Conservation (phyloP, 768 basidiomycete species). For the Suillus brevipes region DNA sequence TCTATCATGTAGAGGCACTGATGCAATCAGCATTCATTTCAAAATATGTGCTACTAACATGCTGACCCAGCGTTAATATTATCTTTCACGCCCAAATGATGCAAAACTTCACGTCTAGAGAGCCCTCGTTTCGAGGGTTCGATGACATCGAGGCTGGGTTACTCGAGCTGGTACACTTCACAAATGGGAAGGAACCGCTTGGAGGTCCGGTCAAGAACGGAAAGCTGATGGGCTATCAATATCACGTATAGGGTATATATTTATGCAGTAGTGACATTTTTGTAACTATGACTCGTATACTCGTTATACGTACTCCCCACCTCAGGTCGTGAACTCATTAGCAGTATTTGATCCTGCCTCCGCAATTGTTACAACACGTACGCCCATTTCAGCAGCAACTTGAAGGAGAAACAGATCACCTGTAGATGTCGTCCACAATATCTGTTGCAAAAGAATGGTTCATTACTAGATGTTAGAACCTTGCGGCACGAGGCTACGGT, state of each 20-base stretch:
- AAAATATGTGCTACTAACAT: background rate
- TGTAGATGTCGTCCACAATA: background rate
- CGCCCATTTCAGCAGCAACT: background rate
- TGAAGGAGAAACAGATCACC: background rate
- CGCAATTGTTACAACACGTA: background rate
- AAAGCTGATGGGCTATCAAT: slow-evolving; percentile 49
- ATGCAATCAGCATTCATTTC: background rate
- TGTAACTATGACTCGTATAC: background rate
- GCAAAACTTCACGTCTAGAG: slow-evolving; percentile 39
- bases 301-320: background rate
- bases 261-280: background rate
- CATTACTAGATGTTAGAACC: background rate
- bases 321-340: background rate
- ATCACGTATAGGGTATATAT: background rate
- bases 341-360: background rate
- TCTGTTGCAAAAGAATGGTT: background rate
- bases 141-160: slow-evolving; percentile 41
- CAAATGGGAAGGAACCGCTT: slow-evolving; percentile 43
- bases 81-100: slow-evolving; percentile 37
- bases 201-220: slow-evolving; percentile 52
- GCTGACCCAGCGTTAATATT: background rate
- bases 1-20: background rate
- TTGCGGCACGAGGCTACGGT: background rate
- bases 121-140: slow-evolving; percentile 31
- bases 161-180: slow-evolving; percentile 43